These are phyloP conservation scores for Agrocybe praecox DNA, from an alignment of 768 basidiomycete species.

Conservation along the genomic window DNA sequence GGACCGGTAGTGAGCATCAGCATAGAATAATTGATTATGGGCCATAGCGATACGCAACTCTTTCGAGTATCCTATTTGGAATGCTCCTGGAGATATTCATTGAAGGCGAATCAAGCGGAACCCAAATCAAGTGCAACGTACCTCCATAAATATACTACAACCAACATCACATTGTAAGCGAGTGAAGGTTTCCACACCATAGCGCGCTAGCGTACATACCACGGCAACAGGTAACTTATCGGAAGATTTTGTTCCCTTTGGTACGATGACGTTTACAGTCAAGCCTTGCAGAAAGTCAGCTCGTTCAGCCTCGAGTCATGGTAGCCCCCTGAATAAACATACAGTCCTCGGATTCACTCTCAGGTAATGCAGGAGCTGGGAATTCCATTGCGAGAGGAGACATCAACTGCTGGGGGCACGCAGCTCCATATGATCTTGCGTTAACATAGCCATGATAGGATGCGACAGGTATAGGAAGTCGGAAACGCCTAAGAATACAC, in stretches of 20 bases:
- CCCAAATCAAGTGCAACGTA: not conserved
- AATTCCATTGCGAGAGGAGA: not conserved
- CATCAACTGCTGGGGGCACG: slow-evolving; percentile 46
- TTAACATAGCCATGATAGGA: slow-evolving; percentile 34
- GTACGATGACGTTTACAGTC: slow-evolving; percentile 45
- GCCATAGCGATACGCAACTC: not conserved
- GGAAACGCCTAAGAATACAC: slow-evolving; percentile 48
- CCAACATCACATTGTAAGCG: no score
- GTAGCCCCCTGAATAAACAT: no score
- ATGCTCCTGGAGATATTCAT: slow-evolving; percentile 2
- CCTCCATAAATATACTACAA: slow-evolving; percentile 23
- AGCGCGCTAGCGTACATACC: no score
- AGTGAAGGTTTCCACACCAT: no score
- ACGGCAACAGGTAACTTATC: slow-evolving; percentile 48
- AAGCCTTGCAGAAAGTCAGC: slow-evolving; percentile 29
- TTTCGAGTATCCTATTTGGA: slow-evolving; percentile 12
- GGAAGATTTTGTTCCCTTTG: slow-evolving; percentile 27
- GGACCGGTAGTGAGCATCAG: no score
- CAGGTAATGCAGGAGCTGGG: not conserved
- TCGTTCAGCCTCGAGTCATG: no score
- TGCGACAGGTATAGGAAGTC: slow-evolving; percentile 35
- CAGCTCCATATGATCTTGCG: slow-evolving; percentile 40
- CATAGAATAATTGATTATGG: no score
- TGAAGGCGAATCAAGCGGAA: no score
- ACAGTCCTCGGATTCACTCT: slow-evolving; percentile 13